Base-by-base conservation (phyloP, 805 yeast genomes). In the Myxozyma kluyveri region DNA sequence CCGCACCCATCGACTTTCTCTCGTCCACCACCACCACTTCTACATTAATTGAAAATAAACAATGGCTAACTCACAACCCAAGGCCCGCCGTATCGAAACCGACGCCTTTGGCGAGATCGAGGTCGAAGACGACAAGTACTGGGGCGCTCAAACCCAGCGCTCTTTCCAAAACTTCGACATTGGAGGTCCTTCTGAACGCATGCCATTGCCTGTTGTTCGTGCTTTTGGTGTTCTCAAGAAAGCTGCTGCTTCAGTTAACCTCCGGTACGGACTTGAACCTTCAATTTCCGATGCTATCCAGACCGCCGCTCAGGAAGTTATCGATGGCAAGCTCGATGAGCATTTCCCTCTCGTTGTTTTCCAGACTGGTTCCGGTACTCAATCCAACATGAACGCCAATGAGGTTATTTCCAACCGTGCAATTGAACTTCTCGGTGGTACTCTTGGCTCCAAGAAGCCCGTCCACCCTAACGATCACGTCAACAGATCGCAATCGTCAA, bases 291-390 rank as follows among this genome's bases (percentile, higher is more conserved):
- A 72, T 33, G 96, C 96, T 46, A 93, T 93, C 68, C 83, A 87
- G 74, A 78, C 83, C 69, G 99, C 98, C 45, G 97, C 98, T 54
- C 85, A 89, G 63, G 99, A 93, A 72, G 98, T 93, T 36, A 77
- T 86, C 44, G 88, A 84, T 63, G 99, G 99, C 61, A 87, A 88
- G 71, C 80, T 93, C 68, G 79, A 82, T 58, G 96, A 86, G 65
- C 96, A 93, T 72, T 93, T 93, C 83, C 99, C 99, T 52, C 78
- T 93, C 70, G 99, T 93, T 53, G 97, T 93, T 33, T 93, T 89
- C 86, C 99, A 93, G 77, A 93, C 99, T 55, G 99, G 99, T 54
- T 87, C 96, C 29, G 99, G 99, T 70, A 93, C 99, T 52, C 99
- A 93, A 75, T 84, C 95, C 59, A 93, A 93, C 78, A 93, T 93